Percentiles rank a stretch among this genome's conserved stretches.
phyloP scores from a whole-genome alignment of 441 rosid species.

The Populus hybrid region DNA sequence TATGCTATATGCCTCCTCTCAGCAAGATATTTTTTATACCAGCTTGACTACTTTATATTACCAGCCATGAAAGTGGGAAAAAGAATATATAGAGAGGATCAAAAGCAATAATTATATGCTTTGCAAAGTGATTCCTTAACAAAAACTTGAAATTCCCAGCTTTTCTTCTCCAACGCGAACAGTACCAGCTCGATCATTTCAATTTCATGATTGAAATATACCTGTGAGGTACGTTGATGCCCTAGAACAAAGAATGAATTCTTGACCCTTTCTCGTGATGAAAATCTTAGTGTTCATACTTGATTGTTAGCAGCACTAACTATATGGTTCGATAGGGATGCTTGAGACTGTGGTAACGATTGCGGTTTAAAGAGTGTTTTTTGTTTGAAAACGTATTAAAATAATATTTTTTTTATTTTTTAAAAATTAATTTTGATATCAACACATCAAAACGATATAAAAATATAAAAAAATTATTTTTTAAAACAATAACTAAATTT shows the following conservation, averaged over 20 bases:
- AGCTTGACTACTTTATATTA: neutral
- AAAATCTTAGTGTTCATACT: neutral
- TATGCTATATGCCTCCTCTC: neutral
- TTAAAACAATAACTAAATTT: no score
- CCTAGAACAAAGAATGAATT: neutral
- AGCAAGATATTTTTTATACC: neutral
- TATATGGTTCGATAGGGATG: accelerated
- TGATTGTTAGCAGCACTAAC: neutral
- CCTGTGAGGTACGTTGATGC: neutral
- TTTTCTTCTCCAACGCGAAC: neutral
- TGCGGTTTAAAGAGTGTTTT: no score
- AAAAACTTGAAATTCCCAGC: neutral
- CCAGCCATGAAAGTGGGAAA: constrained; percentile 22
- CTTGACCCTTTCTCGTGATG: neutral
- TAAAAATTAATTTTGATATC: no score
- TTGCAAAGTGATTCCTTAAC: constrained; percentile 20
- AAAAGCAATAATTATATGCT: constrained; percentile 10
- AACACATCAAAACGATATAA: no score
- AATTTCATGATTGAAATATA: neutral
- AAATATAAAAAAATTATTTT: no score
- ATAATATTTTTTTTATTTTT: no score
- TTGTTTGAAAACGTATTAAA: no score
- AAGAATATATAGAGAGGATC: constrained; percentile 8
- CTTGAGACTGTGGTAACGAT: accelerated
- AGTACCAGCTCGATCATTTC: neutral